phyloP scores from a whole-genome alignment of 176 grass and related monocot genomes.

The Carex cristatella region DNA sequence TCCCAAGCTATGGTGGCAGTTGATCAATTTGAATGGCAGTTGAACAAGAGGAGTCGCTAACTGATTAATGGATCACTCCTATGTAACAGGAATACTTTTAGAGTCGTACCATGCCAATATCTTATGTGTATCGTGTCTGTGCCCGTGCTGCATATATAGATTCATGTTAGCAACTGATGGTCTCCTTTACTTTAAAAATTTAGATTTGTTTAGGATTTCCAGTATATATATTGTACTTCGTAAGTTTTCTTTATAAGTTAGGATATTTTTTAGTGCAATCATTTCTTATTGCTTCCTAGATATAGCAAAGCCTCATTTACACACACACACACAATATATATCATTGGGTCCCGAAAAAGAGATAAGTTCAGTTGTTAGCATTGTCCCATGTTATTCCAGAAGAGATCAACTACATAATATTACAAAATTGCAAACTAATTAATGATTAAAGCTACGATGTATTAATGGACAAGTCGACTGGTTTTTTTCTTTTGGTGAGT shows the following conservation, averaged over 20 bases:
- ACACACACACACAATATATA: not conserved
- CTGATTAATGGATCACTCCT: not conserved
- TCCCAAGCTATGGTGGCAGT: constrained; percentile 68
- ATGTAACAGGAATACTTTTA: not conserved
- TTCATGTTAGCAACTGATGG: not conserved
- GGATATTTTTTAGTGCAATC: not conserved
- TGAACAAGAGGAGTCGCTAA: constrained; percentile 58
- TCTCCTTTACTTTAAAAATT: not conserved
- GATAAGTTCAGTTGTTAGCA: constrained; percentile 18
- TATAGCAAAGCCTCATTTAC: constrained; percentile 1
- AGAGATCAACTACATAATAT: constrained; percentile 2
- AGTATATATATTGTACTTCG: not conserved
- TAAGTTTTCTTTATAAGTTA: not conserved
- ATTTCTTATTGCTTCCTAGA: constrained; percentile 9
- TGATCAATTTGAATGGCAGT: constrained; percentile 71
- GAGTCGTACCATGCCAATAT: not conserved
- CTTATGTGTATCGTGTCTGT: not conserved
- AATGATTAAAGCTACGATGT: constrained; percentile 4
- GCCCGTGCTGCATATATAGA: not conserved
- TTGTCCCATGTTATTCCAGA: constrained; percentile 16
- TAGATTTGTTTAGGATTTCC: not conserved
- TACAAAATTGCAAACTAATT: constrained; percentile 20
- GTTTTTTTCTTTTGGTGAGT: not conserved
- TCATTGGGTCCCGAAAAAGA: constrained; percentile 10
- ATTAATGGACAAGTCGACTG: constrained; percentile 41